Percentiles rank a stretch among this genome's conserved stretches.
These are phyloP conservation scores for Tolypocladium endophyticum DNA, from an alignment of 2,329 filamentous ascomycete genomes.

Conservation along the genomic window DNA sequence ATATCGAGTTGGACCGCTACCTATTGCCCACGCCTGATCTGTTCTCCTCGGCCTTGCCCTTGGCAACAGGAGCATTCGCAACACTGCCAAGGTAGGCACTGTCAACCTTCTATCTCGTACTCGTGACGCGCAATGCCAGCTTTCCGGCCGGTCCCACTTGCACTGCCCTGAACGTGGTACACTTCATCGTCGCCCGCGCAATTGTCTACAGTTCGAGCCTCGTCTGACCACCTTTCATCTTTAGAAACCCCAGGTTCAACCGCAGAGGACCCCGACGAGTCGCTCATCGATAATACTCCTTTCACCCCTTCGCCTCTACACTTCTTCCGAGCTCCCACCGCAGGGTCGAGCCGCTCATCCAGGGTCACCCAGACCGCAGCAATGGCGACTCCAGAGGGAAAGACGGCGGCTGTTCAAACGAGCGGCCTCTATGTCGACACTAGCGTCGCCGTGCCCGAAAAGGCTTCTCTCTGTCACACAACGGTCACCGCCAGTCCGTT, in stretches of 20 bases:
- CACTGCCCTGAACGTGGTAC: background rate
- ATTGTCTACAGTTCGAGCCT: background rate
- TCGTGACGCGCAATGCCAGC: background rate
- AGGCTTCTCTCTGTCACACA: conserved; percentile 14
- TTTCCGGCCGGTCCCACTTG: background rate
- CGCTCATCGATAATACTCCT: background rate
- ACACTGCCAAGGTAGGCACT: background rate
- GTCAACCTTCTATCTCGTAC: background rate
- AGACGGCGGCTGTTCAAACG: background rate
- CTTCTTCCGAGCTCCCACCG: background rate
- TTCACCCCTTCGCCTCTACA: background rate
- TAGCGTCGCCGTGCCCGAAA: conserved; percentile 17
- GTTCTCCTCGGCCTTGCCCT: background rate
- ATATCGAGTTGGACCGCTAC: background rate
- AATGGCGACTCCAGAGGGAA: conserved; percentile 1
- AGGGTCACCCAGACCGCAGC: too few species aligned
- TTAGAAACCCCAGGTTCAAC: background rate
- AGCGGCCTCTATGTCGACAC: conserved; percentile 3
- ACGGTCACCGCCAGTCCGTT: conserved; percentile 10
- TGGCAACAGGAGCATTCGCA: background rate
- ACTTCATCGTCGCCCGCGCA: background rate
- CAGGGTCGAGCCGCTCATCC: background rate
- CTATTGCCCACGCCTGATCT: background rate
- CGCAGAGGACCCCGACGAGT: background rate
- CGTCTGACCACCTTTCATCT: background rate